phyloP scores from a whole-genome alignment of 169 alveolate genomes.

The Cryptosporidium meleagridis region DNA sequence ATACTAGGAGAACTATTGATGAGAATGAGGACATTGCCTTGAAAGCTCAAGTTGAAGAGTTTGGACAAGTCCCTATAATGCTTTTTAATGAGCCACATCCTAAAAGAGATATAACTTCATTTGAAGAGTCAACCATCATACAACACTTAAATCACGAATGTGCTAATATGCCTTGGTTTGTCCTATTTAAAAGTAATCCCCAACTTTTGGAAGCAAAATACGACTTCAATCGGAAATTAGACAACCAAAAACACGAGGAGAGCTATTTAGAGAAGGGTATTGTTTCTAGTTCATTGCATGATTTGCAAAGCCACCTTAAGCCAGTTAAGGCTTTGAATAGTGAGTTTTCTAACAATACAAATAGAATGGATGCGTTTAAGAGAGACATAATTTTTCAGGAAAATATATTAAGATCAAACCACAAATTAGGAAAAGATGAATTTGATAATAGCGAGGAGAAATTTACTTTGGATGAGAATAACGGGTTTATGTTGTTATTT shows the following conservation, averaged over 20 bases:
- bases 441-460: neutral
- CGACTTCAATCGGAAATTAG: neutral
- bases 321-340: neutral
- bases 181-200: conserved; percentile 39
- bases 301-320: neutral
- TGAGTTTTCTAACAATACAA: neutral
- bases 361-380: neutral
- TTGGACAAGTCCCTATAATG: conserved; percentile 91
- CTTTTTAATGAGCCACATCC: conserved; percentile 88
- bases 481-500: conserved; percentile 7
- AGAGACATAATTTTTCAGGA: neutral
- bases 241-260: neutral
- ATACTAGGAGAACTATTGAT: conserved; percentile 63
- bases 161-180: conserved; percentile 66
- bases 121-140: conserved; percentile 7
- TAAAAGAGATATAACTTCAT: conserved; percentile 20
- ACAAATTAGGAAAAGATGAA: neutral
- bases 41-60: conserved; percentile 87
- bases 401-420: neutral
- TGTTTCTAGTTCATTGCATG: neutral
- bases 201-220: conserved; percentile 25
- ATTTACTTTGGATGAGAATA: neutral
- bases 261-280: neutral
- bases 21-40: conserved; percentile 85
- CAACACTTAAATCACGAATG: neutral